Evolutionary conservation across 2,329 filamentous ascomycete species (phyloP).

Genomic region (Apiospora aurea): DNA sequence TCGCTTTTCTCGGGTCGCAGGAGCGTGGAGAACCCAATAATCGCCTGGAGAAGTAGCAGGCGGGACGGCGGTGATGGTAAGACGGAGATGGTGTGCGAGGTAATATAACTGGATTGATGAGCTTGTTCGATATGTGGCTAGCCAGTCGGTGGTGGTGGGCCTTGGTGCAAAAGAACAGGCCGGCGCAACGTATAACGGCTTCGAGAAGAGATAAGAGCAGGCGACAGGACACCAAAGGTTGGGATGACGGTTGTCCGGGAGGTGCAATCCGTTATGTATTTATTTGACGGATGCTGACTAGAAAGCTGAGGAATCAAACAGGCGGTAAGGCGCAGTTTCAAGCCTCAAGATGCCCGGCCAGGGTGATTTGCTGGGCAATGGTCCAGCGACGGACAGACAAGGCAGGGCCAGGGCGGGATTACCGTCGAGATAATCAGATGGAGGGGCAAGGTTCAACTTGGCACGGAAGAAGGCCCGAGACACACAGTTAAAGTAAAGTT

Average conservation of each 20-base stretch:
- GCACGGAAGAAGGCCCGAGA: conserved; percentile 20
- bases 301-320: conserved; percentile 19
- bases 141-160: not conserved
- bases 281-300: not conserved
- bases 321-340: conserved; percentile 20
- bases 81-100: conserved; percentile 4
- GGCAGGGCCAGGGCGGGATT: conserved; percentile 17
- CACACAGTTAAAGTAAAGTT: conserved; percentile 20
- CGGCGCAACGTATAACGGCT: not conserved
- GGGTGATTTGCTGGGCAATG: conserved; percentile 12
- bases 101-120: conserved; percentile 20
- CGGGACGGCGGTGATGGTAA: conserved; percentile 11
- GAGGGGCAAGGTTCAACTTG: conserved; percentile 12
- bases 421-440: conserved; percentile 21
- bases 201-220: conserved; percentile 10
- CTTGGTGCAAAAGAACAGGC: not conserved
- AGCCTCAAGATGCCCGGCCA: conserved; percentile 5
- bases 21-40: not conserved
- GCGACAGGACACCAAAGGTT: conserved; percentile 5
- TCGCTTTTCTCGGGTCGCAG: conserved; percentile 2
- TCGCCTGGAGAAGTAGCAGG: conserved; percentile 6
- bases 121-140: conserved; percentile 1
- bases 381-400: conserved; percentile 2
- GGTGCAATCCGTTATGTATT: conserved; percentile 11
- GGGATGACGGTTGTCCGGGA: conserved; percentile 1